These are phyloP conservation scores for Choiromyces venosus DNA, from an alignment of 495 filamentous ascomycete genomes.

Conservation along the genomic window DNA sequence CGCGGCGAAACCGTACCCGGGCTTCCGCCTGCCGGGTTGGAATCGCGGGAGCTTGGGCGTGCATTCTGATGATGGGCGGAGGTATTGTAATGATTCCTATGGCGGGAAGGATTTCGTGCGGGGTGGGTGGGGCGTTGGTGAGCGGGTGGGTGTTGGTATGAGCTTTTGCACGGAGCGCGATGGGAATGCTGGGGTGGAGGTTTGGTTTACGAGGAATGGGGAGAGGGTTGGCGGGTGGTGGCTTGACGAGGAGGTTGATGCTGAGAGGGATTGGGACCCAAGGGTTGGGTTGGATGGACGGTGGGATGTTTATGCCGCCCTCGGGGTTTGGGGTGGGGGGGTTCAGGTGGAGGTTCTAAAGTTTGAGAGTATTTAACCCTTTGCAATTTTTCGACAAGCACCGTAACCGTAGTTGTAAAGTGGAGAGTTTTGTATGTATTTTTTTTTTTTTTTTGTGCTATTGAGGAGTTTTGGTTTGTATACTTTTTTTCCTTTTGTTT, in stretches of 20 bases:
- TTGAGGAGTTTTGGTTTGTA: not conserved
- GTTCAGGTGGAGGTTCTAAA: constrained; percentile 41
- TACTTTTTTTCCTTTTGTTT: too few relatives aligned
- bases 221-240: constrained; percentile 63
- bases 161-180: not conserved
- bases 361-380: constrained; percentile 23
- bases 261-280: constrained; percentile 53
- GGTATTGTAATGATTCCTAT: constrained; percentile 78
- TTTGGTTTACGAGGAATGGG: constrained; percentile 78
- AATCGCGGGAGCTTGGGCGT: constrained; percentile 78
- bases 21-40: constrained; percentile 87
- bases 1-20: constrained; percentile 73
- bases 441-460: not conserved
- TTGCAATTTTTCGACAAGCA: too few relatives aligned
- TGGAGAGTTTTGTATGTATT: not conserved
- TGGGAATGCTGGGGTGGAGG: constrained; percentile 42
- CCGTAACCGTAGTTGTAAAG: too few relatives aligned
- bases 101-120: constrained; percentile 70
- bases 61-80: constrained; percentile 83
- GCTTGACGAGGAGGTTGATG: constrained; percentile 76
- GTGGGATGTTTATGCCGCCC: constrained; percentile 71
- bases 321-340: constrained; percentile 72
- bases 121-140: constrained; percentile 54
- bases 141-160: constrained; percentile 19
- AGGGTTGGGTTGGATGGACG: constrained; percentile 72